Base-by-base conservation (phyloP, 2,329 filamentous ascomycete species). In the Metarhizium anisopliae region DNA sequence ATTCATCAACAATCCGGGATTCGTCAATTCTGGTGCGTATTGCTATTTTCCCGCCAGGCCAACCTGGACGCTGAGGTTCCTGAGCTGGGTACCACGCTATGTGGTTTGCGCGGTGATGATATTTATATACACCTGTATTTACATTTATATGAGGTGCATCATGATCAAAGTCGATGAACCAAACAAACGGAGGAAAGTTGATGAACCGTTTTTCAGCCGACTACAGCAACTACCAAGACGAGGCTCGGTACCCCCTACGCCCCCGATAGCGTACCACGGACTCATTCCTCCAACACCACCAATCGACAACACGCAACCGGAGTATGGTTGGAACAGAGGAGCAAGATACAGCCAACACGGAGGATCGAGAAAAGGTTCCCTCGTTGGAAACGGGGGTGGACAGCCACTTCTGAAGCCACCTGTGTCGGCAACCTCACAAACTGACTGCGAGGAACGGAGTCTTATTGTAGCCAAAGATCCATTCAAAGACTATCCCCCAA, bases 41-140 rank as follows among this genome's bases (percentile, higher is more conserved):
- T 93, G 89, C 67, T 86, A 85, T 59, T 74, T 92, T 2, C 86
- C 87, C 0, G 73, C 81, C 16, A 75, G 80, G 3, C 84, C 86
- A 0, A 77, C 78, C 58, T 92, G 88, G 89, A 85, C 86, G 59
- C 77, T 84, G 47, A 72, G 86, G 16, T 83, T 80, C 0, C 73
- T 92, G 2, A 80, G 81, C 56, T 93, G 89, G 88, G 77, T 88
- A 7, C 89, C 88, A 40, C 79, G 88, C 52, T 90, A 90, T 60
- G 61, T 88, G 40, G 84, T 90, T 53, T 82, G 87, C 60, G 64
- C 78, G 8, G 72, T 79, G 30, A 86, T 92, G 59, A 70, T 89
- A 38, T 67, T 75, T 32, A 80, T 88, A 2, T 89, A 90, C 51
- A 72, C 80, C 29, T 81, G 80, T 6, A 84, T 91, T n/a, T 91